Evolutionary conservation across 495 filamentous ascomycete species (phyloP), one percentile per base, ranked within the genome.

Genomic region (Hypoxylon perforatum): DNA sequence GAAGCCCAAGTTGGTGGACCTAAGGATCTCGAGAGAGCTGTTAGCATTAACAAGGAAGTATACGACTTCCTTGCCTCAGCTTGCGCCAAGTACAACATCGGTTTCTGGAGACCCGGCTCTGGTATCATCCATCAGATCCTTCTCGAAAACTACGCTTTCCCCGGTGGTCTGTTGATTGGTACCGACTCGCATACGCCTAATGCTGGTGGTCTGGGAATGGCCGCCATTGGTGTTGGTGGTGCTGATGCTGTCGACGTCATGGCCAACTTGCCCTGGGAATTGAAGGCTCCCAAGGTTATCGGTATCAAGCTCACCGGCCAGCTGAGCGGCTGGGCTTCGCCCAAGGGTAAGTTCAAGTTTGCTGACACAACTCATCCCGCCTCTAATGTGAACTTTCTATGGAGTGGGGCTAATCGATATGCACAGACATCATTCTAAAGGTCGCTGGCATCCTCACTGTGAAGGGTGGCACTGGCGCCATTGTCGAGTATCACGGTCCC

Each of bases 41-140:
- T 93, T 73, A 86, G 87, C 55, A 96, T 97, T 82, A 99, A 99
- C 90, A 97, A 98, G 87, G 95, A 99, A 80, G 95, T 99, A 67
- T 99, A 98, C 82, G 92, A 99, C 80, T 99, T 99, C 87, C 84
- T 99, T 76, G 88, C 94, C 55, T 89, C 89, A 51, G 89, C 96
- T 59, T 98, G 95, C 73, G 95, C 93, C 67, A 99, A 97, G 86
- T 99, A 98, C 86, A 94, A 97, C 84, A 98, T 99, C 76, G 96
- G 96, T 84, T 99, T 99, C 90, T 99, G 95, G 95, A 91, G 86
- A 77, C 96, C 95, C 64, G 95, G 95, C 62, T 98, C 95, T 73
- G 95, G 95, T 86, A 99, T 99, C 83, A 99, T 99, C 75, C 95
- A 99, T 82, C 95, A 99, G 85, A 98, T 98, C 74, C 80, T 99